These are phyloP conservation scores for Colletotrichum tropicicola DNA, from an alignment of 2,329 filamentous ascomycete species.

Conservation along the genomic window DNA sequence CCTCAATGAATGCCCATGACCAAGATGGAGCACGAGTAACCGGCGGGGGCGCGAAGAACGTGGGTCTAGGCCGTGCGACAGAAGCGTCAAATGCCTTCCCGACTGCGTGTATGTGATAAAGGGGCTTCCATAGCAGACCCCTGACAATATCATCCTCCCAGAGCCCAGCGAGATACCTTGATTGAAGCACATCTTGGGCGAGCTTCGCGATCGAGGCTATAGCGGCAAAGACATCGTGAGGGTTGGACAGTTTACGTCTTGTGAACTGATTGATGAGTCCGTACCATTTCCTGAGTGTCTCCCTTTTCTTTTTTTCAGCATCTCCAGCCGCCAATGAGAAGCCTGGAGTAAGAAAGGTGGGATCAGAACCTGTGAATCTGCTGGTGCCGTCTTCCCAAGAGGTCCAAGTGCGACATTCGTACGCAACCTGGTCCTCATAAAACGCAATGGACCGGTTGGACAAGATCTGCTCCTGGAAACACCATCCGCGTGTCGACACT, in stretches of 20 bases:
- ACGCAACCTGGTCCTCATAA: not conserved
- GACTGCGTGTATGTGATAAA: not conserved
- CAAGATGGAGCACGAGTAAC: conserved; percentile 12
- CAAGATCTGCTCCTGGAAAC: conserved; percentile 11
- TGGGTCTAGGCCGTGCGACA: not conserved
- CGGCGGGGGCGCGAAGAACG: not conserved
- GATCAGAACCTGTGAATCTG: not conserved
- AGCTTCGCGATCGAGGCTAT: conserved; percentile 19
- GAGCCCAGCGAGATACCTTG: conserved; percentile 1
- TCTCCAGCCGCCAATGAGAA: not conserved
- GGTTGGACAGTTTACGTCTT: conserved; percentile 5
- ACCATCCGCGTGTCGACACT: conserved; percentile 15
- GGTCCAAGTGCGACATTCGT: not conserved
- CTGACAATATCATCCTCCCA: conserved; percentile 13
- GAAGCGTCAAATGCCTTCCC: not conserved
- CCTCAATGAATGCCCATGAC: conserved; percentile 21
- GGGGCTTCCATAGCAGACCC: conserved; percentile 15
- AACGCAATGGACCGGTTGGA: conserved; percentile 1
- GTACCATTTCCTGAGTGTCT: conserved; percentile 9
- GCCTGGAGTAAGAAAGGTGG: not conserved
- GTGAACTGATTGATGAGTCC: not conserved
- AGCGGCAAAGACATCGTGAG: conserved; percentile 13
- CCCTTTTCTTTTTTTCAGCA: not conserved
- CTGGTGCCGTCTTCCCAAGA: not conserved
- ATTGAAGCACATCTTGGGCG: not conserved